Percentiles rank a stretch among this genome's conserved stretches.
Conservation (phyloP, 352 stramenopile species). For the Phytophthora citrophthora region DNA sequence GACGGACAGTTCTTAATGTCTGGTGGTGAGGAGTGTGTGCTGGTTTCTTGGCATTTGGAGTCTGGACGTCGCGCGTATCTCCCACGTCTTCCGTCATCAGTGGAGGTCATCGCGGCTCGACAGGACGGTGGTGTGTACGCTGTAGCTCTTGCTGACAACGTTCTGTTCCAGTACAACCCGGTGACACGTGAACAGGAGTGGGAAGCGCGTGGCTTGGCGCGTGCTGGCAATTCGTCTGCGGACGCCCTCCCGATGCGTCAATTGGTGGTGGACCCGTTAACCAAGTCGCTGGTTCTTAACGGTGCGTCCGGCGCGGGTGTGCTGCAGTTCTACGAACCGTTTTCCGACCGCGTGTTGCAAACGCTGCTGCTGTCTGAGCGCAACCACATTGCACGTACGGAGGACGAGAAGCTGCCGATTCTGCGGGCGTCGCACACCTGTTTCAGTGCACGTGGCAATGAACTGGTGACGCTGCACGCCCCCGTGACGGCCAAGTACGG, state of each 20-base stretch:
- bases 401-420: constrained; percentile 62
- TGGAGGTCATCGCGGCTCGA: constrained; percentile 62
- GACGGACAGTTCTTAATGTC: constrained; percentile 84
- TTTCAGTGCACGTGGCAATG: constrained; percentile 58
- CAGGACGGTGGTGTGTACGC: constrained; percentile 66
- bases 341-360: constrained; percentile 77
- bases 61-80: constrained; percentile 77
- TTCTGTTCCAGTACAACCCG: constrained; percentile 86
- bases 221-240: constrained; percentile 46
- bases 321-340: constrained; percentile 85
- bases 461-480: constrained; percentile 70
- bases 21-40: constrained; percentile 85
- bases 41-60: constrained; percentile 89
- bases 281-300: constrained; percentile 69
- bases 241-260: constrained; percentile 60
- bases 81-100: constrained; percentile 70
- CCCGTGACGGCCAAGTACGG: constrained; percentile 28
- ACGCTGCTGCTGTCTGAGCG: constrained; percentile 77
- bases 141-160: constrained; percentile 66
- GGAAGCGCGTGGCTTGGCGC: constrained; percentile 68
- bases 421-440: constrained; percentile 56
- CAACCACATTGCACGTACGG: constrained; percentile 85
- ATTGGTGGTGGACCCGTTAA: constrained; percentile 69
- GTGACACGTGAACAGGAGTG: constrained; percentile 81
- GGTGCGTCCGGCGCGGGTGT: constrained; percentile 62